Evolutionary conservation across 306 rosid genomes (phyloP).

Genomic region (Potentilla sterilis): DNA sequence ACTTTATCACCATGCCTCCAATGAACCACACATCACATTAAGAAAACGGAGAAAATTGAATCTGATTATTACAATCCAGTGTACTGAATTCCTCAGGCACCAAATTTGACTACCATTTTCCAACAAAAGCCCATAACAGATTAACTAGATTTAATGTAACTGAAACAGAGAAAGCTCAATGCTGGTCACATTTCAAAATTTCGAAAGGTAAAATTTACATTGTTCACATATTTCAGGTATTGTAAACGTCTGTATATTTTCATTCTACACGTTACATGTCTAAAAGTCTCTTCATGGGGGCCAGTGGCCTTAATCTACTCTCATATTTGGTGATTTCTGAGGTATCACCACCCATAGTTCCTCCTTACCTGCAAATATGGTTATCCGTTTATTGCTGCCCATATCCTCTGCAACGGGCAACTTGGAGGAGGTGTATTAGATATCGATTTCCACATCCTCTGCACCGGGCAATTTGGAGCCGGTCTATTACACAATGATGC

Average conservation of each 20-base stretch:
- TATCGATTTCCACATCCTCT: constrained; percentile 6
- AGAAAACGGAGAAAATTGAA: not conserved
- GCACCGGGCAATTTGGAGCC: constrained; percentile 21
- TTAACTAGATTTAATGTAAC: not conserved
- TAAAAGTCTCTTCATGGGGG: not conserved
- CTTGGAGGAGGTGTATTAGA: constrained; percentile 4
- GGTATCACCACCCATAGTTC: not conserved
- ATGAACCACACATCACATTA: not conserved
- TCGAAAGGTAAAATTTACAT: not conserved
- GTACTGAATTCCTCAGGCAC: not conserved
- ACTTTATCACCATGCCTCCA: not conserved
- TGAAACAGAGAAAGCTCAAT: not conserved
- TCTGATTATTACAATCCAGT: not conserved
- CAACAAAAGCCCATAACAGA: not conserved
- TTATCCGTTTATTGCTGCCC: constrained; percentile 4
- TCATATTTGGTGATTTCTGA: not conserved
- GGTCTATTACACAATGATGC: constrained; percentile 33
- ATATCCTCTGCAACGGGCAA: constrained; percentile 15
- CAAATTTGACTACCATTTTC: not conserved
- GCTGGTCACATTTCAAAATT: not conserved
- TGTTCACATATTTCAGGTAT: not conserved
- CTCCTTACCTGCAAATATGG: constrained; percentile 23
- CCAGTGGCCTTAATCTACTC: not conserved
- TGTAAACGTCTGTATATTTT: not conserved
- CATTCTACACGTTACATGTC: constrained; percentile 1